phyloP scores from a whole-genome alignment of 2,329 filamentous ascomycete species.

The Dissoconium aciculare region DNA sequence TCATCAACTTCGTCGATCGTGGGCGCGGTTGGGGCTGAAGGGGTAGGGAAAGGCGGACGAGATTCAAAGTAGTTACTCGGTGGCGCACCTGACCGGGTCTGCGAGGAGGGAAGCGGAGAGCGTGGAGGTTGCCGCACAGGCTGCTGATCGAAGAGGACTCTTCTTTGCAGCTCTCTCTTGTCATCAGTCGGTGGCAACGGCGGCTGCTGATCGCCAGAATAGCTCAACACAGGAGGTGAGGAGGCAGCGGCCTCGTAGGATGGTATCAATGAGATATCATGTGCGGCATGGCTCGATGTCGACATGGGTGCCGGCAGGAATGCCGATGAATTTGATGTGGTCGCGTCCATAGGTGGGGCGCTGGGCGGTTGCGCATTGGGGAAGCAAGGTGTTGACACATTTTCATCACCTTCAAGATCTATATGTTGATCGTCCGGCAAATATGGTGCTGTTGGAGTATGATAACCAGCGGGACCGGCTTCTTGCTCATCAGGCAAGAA shows the following conservation, averaged over 20 bases:
- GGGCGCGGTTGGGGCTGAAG: conserved; percentile 7
- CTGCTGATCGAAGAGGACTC: conserved; percentile 27
- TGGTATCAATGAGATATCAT: conserved; percentile 1
- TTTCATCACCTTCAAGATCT: too few species aligned
- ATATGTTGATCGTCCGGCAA: background rate
- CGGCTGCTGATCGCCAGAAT: conserved; percentile 1
- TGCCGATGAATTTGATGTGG: conserved; percentile 1
- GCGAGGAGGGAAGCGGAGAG: too few species aligned
- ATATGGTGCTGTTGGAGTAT: background rate
- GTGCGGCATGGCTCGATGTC: too few species aligned
- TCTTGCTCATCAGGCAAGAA: conserved; percentile 15
- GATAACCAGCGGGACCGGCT: conserved; percentile 12
- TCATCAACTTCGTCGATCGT: conserved; percentile 10
- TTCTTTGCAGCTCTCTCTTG: conserved; percentile 58
- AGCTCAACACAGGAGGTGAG: conserved; percentile 3
- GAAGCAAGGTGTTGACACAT: too few species aligned
- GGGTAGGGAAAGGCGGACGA: conserved; percentile 19
- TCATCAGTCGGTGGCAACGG: conserved; percentile 42
- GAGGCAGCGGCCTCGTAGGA: conserved; percentile 4
- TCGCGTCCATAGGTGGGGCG: conserved; percentile 8
- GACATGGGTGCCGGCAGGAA: background rate
- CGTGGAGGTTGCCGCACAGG: too few species aligned
- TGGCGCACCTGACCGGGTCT: too few species aligned
- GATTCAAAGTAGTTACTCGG: too few species aligned
- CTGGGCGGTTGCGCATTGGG: background rate